Evolutionary conservation across 129 eudicot species (phyloP), one percentile per base, ranked within the genome.

Genomic region (Logfia minima): DNA sequence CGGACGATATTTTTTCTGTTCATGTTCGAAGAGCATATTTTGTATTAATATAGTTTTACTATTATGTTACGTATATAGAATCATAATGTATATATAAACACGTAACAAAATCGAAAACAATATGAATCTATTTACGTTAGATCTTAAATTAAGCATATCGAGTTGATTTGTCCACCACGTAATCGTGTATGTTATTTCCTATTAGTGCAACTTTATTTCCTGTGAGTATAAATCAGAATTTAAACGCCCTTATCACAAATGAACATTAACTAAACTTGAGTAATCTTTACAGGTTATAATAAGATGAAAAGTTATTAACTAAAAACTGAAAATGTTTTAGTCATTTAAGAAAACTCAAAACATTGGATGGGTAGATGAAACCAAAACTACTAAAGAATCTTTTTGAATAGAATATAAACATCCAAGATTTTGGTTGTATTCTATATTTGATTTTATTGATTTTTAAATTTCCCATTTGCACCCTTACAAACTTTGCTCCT

Each of bases 401-500:
- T 74, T 67, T 74, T 66, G 39, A 74, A 74, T 67, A 80, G 61
- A 84, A 63, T 81, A 59, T 65, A 56, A 16, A 55, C 69, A 81
- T 66, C 76, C 76, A 71, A 70, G 80, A 63, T 71, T 83, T 78
- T 79, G 77, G 65, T 71, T 78, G 78, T 68, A 71, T 58, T 83
- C 51, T 73, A 77, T 77, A 68, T 79, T 76, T 64, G 77, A 74
- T 75, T 80, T 82, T 70, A 74, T 80, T 79, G 55, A 23, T 34
- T 74, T 56, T 66, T 66, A 74, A 80, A 80, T 67, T 74, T 59
- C 75, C 80, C 75, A 79, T 66, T 55, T 80, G 80, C 73, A 68
- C 73, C 84, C 70, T 72, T 73, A 64, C 80, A 75, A 75, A 64
- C 84, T 73, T 81, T 70, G 78, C 78, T 77, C 80, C 82, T 85